Percentiles rank a stretch among this genome's conserved stretches.
These are phyloP conservation scores for Pseudozyma flocculosa DNA, from an alignment of 1,284 basidiomycete genomes.

Conservation along the genomic window DNA sequence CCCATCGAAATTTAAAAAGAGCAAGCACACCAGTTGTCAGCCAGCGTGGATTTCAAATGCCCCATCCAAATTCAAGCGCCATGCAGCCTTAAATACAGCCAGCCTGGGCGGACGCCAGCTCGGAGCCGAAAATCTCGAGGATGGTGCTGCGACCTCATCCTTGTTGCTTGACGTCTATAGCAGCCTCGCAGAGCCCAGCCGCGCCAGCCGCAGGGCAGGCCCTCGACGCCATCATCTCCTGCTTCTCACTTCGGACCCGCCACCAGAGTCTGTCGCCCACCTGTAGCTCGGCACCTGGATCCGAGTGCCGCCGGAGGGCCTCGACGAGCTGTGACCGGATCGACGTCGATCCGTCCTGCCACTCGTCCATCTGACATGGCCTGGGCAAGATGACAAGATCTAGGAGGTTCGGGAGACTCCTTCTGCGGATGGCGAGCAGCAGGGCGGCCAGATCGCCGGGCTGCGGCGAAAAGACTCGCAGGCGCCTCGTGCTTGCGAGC, in stretches of 20 bases:
- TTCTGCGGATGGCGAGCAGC: background rate
- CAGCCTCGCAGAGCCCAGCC: too few species aligned
- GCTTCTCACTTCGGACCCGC: background rate
- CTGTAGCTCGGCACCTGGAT: background rate
- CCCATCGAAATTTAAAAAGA: too few species aligned
- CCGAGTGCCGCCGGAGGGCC: background rate
- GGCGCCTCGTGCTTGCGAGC: background rate
- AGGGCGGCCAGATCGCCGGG: background rate
- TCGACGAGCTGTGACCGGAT: background rate
- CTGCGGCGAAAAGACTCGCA: background rate
- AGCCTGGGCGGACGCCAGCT: too few species aligned
- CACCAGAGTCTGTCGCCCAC: conserved; percentile 1
- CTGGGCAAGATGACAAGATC: background rate
- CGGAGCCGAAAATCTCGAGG: too few species aligned
- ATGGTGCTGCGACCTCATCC: too few species aligned
- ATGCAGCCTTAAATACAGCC: too few species aligned
- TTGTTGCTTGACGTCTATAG: background rate
- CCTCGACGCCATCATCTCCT: background rate
- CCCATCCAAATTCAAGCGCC: too few species aligned
- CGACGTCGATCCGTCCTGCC: background rate
- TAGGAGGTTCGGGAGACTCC: background rate
- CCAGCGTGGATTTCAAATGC: too few species aligned
- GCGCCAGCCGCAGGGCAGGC: background rate
- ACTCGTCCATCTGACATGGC: background rate
- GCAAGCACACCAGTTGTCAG: too few species aligned